These are phyloP conservation scores for Cercospora janseana DNA, from an alignment of 2,329 filamentous ascomycete genomes.

Conservation along the genomic window DNA sequence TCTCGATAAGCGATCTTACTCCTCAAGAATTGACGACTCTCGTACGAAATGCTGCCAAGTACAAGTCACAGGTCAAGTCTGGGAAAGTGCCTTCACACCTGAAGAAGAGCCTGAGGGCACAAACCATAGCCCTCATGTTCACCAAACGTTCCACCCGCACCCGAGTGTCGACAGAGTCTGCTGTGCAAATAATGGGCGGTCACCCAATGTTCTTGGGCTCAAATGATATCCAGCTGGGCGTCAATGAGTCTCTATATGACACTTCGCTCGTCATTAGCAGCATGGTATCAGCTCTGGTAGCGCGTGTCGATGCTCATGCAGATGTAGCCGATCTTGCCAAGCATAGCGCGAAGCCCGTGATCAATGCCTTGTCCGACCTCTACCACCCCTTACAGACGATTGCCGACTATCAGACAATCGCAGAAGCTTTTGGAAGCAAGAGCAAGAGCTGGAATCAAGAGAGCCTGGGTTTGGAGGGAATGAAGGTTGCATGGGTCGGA, in stretches of 20 bases:
- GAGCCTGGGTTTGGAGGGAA: slow-evolving; percentile 68
- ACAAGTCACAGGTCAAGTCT: slow-evolving; percentile 76
- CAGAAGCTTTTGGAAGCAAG: slow-evolving; percentile 64
- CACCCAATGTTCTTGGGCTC: slow-evolving; percentile 96
- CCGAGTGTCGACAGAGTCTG: slow-evolving; percentile 87
- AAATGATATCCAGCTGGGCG: slow-evolving; percentile 93
- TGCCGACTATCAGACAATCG: slow-evolving; percentile 88
- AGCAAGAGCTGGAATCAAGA: slow-evolving; percentile 35
- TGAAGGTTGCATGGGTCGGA: slow-evolving; percentile 94
- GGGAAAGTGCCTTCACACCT: slow-evolving; percentile 59
- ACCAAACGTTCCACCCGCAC: slow-evolving; percentile 94
- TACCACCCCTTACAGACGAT: slow-evolving; percentile 94
- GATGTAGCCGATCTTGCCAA: slow-evolving; percentile 51
- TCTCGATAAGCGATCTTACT: slow-evolving; percentile 85
- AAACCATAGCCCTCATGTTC: slow-evolving; percentile 93
- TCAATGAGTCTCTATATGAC: slow-evolving; percentile 93
- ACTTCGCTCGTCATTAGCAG: slow-evolving; percentile 91
- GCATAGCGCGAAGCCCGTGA: slow-evolving; percentile 50
- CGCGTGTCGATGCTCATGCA: slow-evolving; percentile 53
- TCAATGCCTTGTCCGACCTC: slow-evolving; percentile 70
- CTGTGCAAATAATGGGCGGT: slow-evolving; percentile 82
- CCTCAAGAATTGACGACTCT: slow-evolving; percentile 75
- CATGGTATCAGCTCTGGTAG: slow-evolving; percentile 50
- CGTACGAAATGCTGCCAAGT: slow-evolving; percentile 73
- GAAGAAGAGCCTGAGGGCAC: slow-evolving; percentile 63